Evolutionary conservation across 2,329 filamentous ascomycete species (phyloP).

Genomic region (Elsinoe australis): DNA sequence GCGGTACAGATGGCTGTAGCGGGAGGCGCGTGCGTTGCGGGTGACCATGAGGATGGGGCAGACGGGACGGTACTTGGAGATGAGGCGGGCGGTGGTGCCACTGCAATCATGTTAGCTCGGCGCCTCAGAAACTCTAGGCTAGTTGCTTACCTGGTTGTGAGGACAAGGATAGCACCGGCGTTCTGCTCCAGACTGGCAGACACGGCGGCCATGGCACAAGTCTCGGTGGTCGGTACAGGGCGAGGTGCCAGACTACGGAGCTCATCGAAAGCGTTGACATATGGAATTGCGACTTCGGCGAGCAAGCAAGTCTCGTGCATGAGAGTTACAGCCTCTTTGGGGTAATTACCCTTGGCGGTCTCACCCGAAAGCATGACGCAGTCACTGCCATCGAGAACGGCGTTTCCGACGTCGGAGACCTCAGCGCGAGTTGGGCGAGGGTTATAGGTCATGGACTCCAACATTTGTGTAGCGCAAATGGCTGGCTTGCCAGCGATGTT

Average conservation of each 20-base stretch:
- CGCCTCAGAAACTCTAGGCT: not conserved
- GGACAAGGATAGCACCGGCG: slow-evolving; percentile 88
- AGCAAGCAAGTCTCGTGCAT: slow-evolving; percentile 98
- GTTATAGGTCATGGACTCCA: slow-evolving; percentile 99
- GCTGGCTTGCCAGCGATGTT: slow-evolving; percentile 98
- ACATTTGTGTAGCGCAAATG: slow-evolving; percentile 98
- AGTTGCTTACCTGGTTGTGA: slow-evolving; percentile 70
- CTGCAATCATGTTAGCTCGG: slow-evolving; percentile 36
- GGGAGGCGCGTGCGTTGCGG: slow-evolving; percentile 70
- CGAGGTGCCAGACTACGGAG: slow-evolving; percentile 74
- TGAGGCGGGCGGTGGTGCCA: slow-evolving; percentile 84
- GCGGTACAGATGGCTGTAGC: slow-evolving; percentile 91
- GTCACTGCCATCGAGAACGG: slow-evolving; percentile 93
- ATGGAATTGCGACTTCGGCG: slow-evolving; percentile 94
- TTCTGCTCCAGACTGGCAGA: slow-evolving; percentile 93
- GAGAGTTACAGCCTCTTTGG: slow-evolving; percentile 83
- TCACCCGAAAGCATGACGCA: slow-evolving; percentile 99
- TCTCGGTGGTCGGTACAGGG: slow-evolving; percentile 82
- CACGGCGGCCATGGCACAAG: slow-evolving; percentile 90
- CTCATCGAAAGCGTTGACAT: slow-evolving; percentile 95
- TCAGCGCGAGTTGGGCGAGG: slow-evolving; percentile 95
- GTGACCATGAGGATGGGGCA: slow-evolving; percentile 99
- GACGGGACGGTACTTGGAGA: slow-evolving; percentile 97
- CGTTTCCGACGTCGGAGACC: slow-evolving; percentile 97
- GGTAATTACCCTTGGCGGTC: slow-evolving; percentile 96